These are phyloP conservation scores for Xylaria sp. DNA, from an alignment of 2,329 filamentous ascomycete species.

Conservation along the genomic window DNA sequence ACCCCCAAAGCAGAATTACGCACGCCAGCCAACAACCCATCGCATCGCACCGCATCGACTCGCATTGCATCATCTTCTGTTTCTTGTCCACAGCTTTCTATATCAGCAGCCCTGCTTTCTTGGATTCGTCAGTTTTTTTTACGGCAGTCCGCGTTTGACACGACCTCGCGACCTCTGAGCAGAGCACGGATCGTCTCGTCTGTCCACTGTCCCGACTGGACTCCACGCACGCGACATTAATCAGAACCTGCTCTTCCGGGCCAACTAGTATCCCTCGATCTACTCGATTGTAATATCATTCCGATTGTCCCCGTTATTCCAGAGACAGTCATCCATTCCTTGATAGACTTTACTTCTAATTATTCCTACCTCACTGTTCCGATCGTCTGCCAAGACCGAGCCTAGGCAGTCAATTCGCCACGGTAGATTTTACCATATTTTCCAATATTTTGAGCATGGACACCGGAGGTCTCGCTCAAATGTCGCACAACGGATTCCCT, in stretches of 20 bases:
- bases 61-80: slow-evolving; percentile 30
- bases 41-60: slow-evolving; percentile 23
- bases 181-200: slow-evolving; percentile 13
- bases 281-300: slow-evolving; percentile 40
- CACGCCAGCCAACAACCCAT: slow-evolving; percentile 22
- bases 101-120: slow-evolving; percentile 31
- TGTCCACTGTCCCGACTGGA: not conserved
- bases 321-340: slow-evolving; percentile 38
- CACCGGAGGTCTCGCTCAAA: slow-evolving; percentile 99
- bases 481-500: slow-evolving; percentile 85
- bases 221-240: slow-evolving; percentile 27
- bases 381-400: slow-evolving; percentile 25
- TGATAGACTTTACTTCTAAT: slow-evolving; percentile 37
- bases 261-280: slow-evolving; percentile 23
- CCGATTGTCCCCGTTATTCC: slow-evolving; percentile 31
- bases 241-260: slow-evolving; percentile 26
- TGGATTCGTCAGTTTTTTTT: slow-evolving; percentile 34
- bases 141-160: slow-evolving; percentile 39
- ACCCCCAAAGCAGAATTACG: slow-evolving; percentile 14
- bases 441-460: slow-evolving; percentile 62
- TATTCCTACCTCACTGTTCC: slow-evolving; percentile 9
- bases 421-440: slow-evolving; percentile 24
- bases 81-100: slow-evolving; percentile 38
- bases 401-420: slow-evolving; percentile 21
- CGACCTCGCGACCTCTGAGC: slow-evolving; percentile 27